Evolutionary conservation across 345 rosid species (phyloP).

Genomic region (Gossypium anomalum): DNA sequence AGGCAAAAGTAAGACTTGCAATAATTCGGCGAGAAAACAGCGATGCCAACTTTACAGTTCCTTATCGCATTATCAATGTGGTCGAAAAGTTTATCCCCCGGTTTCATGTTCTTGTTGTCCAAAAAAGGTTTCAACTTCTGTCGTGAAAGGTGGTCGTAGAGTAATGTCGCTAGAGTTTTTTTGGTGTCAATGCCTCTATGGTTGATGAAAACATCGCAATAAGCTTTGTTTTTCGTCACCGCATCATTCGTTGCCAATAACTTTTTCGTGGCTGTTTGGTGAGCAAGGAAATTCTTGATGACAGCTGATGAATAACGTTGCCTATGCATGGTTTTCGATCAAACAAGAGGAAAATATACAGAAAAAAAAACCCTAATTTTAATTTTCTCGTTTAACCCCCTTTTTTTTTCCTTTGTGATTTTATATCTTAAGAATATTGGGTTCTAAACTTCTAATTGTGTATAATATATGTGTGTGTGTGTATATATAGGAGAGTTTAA

Average conservation of each 20-base stretch:
- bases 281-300: neutral
- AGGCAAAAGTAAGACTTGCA: constrained; percentile 63
- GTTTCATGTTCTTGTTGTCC: constrained; percentile 75
- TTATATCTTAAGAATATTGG: neutral
- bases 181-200: constrained; percentile 70
- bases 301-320: constrained; percentile 10
- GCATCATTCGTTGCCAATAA: neutral
- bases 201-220: constrained; percentile 62
- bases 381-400: neutral
- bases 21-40: constrained; percentile 63
- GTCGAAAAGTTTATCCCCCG: constrained; percentile 62
- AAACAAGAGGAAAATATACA: neutral
- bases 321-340: neutral
- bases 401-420: neutral
- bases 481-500: neutral
- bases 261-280: neutral
- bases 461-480: neutral
- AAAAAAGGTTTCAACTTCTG: constrained; percentile 45
- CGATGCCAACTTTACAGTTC: constrained; percentile 45
- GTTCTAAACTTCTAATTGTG: neutral
- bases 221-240: neutral
- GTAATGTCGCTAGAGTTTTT: constrained; percentile 48
- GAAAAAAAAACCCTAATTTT: neutral
- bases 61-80: constrained; percentile 45
- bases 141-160: constrained; percentile 50